Evolutionary conservation across 192 early-diverging fungal genomes (phyloP).

Genomic region (Entophlyctis helioformis): DNA sequence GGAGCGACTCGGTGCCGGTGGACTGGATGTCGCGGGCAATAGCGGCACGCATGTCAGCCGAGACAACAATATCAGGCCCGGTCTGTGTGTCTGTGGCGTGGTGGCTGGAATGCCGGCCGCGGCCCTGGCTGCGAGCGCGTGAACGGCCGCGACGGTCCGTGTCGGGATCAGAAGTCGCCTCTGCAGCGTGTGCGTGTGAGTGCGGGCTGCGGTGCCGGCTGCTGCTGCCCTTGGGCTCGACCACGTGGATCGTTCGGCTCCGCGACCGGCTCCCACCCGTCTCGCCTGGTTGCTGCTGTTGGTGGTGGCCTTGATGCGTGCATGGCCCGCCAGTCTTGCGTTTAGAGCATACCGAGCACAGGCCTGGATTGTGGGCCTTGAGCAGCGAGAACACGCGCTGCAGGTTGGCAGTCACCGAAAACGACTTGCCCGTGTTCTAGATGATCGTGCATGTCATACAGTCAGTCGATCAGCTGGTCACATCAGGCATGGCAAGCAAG

Average conservation of each 20-base stretch:
- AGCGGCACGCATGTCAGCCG: neutral
- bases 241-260: neutral
- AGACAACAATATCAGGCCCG: neutral
- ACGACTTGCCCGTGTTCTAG: slow-evolving; percentile 37
- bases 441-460: no score
- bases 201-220: no score
- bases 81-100: neutral
- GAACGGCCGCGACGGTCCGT: no score
- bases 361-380: slow-evolving; percentile 39
- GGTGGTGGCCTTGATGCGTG: slow-evolving; percentile 1
- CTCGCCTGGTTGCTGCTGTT: neutral
- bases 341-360: slow-evolving; percentile 37
- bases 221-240: neutral
- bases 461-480: no score
- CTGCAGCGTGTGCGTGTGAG: no score
- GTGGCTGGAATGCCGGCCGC: no score
- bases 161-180: no score
- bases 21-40: neutral
- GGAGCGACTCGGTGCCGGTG: neutral
- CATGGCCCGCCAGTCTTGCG: slow-evolving; percentile 1
- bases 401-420: slow-evolving; percentile 48
- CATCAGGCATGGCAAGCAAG: no score
- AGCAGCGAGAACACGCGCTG: slow-evolving; percentile 44
- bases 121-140: no score
- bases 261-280: neutral